Conservation (phyloP, 768 basidiomycete genomes). For the Pholiota molesta region DNA sequence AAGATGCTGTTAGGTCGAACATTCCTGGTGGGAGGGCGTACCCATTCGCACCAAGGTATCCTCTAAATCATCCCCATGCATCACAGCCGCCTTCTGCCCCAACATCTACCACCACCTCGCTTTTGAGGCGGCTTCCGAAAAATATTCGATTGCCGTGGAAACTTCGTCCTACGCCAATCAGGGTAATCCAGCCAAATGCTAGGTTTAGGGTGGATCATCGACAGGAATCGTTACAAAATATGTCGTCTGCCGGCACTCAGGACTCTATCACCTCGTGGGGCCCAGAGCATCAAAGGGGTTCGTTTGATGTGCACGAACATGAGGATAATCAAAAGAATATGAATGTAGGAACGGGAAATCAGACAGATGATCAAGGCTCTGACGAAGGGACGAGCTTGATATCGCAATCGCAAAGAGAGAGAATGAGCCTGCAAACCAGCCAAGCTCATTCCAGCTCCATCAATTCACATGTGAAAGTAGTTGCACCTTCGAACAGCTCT, state of each 20-base stretch:
- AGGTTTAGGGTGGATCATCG: background rate
- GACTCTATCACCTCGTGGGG: background rate
- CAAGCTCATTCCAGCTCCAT: slow-evolving; percentile 14
- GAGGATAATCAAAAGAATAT: background rate
- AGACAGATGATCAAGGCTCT: background rate
- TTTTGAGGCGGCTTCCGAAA: background rate
- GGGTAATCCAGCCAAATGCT: background rate
- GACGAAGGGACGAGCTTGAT: slow-evolving; percentile 15
- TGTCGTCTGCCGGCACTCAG: background rate
- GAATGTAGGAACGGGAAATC: slow-evolving; percentile 3
- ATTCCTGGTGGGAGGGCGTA: slow-evolving; percentile 8
- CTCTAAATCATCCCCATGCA: background rate
- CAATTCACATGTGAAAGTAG: slow-evolving; percentile 18
- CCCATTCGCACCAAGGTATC: background rate
- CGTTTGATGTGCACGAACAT: background rate
- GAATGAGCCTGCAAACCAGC: background rate
- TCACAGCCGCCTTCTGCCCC: background rate
- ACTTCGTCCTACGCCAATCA: background rate
- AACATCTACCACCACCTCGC: background rate
- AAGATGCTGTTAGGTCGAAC: background rate
- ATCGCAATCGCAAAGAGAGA: slow-evolving; percentile 13
- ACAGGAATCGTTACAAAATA: background rate
- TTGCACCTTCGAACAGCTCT: slow-evolving; percentile 19
- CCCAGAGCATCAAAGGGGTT: background rate
- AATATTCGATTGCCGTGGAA: slow-evolving; percentile 2